Conservation (phyloP, 345 rosid genomes). For the Hibiscus mutabilis region DNA sequence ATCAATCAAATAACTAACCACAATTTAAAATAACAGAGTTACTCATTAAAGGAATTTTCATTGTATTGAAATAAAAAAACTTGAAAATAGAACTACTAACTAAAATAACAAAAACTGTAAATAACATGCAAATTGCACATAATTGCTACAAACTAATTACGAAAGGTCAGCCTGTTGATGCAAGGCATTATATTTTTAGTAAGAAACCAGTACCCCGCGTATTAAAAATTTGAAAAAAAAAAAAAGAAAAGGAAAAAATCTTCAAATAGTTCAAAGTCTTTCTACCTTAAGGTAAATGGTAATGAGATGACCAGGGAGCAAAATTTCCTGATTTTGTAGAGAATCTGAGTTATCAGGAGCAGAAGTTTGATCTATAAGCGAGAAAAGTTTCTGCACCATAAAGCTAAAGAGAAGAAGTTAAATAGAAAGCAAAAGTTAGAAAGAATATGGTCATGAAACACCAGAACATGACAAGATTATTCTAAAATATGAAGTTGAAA, state of each 20-base stretch:
- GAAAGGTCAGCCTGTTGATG: background rate
- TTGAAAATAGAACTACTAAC: too few relatives aligned
- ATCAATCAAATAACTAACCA: background rate
- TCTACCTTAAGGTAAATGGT: constrained; percentile 84
- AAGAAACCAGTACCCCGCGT: background rate
- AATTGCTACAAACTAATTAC: background rate
- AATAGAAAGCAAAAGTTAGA: constrained; percentile 11
- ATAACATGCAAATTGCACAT: background rate
- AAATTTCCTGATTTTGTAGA: constrained; percentile 92
- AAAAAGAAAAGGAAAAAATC: background rate
- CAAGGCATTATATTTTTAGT: background rate
- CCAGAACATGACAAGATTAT: background rate
- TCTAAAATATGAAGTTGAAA: background rate
- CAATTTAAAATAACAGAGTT: background rate
- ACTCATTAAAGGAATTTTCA: too few relatives aligned
- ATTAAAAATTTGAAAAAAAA: background rate
- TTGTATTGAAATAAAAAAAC: too few relatives aligned
- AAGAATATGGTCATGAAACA: constrained; percentile 3
- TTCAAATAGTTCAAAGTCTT: background rate
- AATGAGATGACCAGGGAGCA: constrained; percentile 91
- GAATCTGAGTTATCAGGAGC: constrained; percentile 79
- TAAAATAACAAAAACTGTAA: too few relatives aligned
- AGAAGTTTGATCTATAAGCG: constrained; percentile 89
- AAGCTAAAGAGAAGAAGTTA: constrained; percentile 47
- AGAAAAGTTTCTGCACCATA: constrained; percentile 93